Evolutionary conservation across 108 stramenopile genomes (phyloP).

Genomic region (Cyclotella baltica): DNA sequence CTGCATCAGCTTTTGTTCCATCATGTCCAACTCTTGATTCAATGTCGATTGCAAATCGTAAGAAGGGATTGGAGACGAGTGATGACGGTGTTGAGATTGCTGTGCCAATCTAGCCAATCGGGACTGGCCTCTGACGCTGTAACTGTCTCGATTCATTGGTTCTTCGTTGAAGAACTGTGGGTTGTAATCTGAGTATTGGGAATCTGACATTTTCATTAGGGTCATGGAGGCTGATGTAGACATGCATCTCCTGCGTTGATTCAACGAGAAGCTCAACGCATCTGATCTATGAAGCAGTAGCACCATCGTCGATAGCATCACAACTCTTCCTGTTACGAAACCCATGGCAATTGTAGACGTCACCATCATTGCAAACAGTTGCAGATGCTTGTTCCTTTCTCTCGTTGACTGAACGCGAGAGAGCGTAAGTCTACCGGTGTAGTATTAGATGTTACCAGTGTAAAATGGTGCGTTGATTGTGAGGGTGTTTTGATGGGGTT

Average conservation of each 20-base stretch:
- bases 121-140: not conserved
- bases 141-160: not conserved
- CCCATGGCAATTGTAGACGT: too few relatives aligned
- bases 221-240: not conserved
- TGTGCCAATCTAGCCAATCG: conserved; percentile 1
- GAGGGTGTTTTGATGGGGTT: too few relatives aligned
- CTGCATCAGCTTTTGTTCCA: conserved; percentile 8
- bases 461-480: too few relatives aligned
- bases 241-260: not conserved
- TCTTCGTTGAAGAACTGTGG: conserved; percentile 1
- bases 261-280: not conserved
- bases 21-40: conserved; percentile 9
- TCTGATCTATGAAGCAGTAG: not conserved
- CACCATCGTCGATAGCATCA: not conserved
- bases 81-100: not conserved
- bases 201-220: not conserved
- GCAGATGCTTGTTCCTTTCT: too few relatives aligned
- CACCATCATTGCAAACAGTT: too few relatives aligned
- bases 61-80: not conserved
- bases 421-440: too few relatives aligned
- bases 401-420: too few relatives aligned
- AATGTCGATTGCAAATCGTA: conserved; percentile 7
- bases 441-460: too few relatives aligned
- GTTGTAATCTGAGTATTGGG: not conserved
- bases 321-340: too few relatives aligned